Percentiles rank a stretch among this genome's conserved stretches.
Conservation (phyloP, 805 yeast species). For the Barnettozyma vustinii region DNA sequence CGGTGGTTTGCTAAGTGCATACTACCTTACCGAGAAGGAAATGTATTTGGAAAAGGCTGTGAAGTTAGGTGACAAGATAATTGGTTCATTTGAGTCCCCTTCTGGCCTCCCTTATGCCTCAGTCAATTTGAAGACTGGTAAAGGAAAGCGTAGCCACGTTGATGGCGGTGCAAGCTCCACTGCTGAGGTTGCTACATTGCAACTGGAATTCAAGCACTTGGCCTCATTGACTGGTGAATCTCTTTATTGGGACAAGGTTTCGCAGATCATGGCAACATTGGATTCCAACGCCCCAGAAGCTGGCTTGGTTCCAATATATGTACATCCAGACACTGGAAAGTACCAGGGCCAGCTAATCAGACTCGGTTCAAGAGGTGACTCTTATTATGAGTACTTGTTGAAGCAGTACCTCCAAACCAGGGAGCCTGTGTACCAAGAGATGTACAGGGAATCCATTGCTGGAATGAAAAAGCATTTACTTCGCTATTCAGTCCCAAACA, state of each 20-base stretch:
- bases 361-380: constrained; percentile 88
- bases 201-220: constrained; percentile 80
- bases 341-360: constrained; percentile 64
- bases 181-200: constrained; percentile 85
- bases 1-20: constrained; percentile 87
- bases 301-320: constrained; percentile 80
- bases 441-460: constrained; percentile 71
- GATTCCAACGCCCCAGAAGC: constrained; percentile 60
- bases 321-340: constrained; percentile 68
- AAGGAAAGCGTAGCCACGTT: constrained; percentile 54
- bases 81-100: constrained; percentile 60
- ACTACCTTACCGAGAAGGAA: constrained; percentile 63
- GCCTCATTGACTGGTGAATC: constrained; percentile 75
- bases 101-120: constrained; percentile 77
- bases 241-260: constrained; percentile 74
- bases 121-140: constrained; percentile 62
- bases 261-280: constrained; percentile 63
- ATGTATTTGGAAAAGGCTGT: constrained; percentile 72
- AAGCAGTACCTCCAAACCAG: constrained; percentile 81
- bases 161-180: constrained; percentile 81
- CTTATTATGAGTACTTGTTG: constrained; percentile 83
- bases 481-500: constrained; percentile 53
- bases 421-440: constrained; percentile 55
- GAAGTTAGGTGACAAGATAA: constrained; percentile 67
- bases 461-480: constrained; percentile 72